Evolutionary conservation across 2,329 filamentous ascomycete genomes (phyloP), one percentile per base, ranked within the genome.

Genomic region (Fusarium heterosporum): DNA sequence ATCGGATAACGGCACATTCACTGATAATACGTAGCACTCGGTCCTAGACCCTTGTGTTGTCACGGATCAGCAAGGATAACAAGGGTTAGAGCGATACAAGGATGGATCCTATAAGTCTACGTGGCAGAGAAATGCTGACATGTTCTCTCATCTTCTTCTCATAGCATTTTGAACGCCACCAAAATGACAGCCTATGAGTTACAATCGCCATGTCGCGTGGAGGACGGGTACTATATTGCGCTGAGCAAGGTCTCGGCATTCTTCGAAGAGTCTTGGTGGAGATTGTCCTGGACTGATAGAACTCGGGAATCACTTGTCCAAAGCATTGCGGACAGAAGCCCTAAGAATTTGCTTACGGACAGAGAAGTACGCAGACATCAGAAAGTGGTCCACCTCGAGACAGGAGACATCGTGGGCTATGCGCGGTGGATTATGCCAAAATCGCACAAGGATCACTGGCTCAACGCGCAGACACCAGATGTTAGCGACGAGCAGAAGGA

Each of bases 401-500:
- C 70, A 1, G 68, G 68, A 16, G 61, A 69, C 4, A 64, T 73
- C 3, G 70, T 72, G 3, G 72, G 72, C 0, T 74, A 74, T 4
- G 66, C 66, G 1, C 48, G 66, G 3, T 68, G 66, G 66, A 55
- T 68, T 2, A 19, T 68, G 16, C 66, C 66, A 3, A 49, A 54
- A 14, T 63, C 66, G 6, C 53, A 48, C 2, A 52, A 56, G 10
- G 10, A 32, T 2, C 39, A 16, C 10, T 69, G 66, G 66, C 45
- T 68, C 13, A n/a, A 43, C 25, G 61, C 65, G 1, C 65, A 69
- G 19, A 66, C 65, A 0, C 66, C 65, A 14, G 56, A 69, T 19
- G 65, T 68, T 7, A 49, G 26, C 30, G 43, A 55, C 1, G 49
- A 58, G 5, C 26, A 51, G 9, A 43, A 8, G 11, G 47, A 47